These are phyloP conservation scores for Aspergillus hiratsukae DNA, from an alignment of 2,329 filamentous ascomycete genomes.

Conservation along the genomic window DNA sequence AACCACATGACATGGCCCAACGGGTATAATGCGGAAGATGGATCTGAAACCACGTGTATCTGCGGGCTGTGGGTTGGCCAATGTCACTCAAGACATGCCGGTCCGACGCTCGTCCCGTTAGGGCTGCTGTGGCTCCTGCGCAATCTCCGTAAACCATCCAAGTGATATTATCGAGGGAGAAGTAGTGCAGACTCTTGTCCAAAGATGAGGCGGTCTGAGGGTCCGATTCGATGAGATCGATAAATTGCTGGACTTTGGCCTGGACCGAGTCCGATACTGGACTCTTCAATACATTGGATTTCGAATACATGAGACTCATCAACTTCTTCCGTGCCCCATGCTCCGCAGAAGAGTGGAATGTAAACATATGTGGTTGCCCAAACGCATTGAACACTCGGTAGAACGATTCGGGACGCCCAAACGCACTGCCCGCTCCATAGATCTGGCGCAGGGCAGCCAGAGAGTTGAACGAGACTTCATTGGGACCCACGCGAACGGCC, in stretches of 20 bases:
- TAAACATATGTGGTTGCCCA: conserved; percentile 50
- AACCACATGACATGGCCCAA: conserved; percentile 47
- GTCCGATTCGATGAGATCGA: conserved; percentile 39
- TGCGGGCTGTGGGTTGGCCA: conserved; percentile 43
- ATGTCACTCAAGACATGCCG: conserved; percentile 46
- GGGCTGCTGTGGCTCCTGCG: conserved; percentile 44
- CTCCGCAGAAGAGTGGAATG: conserved; percentile 41
- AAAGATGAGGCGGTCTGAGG: too few species aligned
- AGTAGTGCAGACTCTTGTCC: conserved; percentile 47
- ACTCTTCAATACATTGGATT: conserved; percentile 41
- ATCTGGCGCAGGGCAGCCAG: conserved; percentile 49
- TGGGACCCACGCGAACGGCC: conserved; percentile 46
- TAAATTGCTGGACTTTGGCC: conserved; percentile 37
- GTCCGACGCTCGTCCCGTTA: conserved; percentile 35
- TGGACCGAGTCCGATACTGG: conserved; percentile 33
- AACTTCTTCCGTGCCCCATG: conserved; percentile 52
- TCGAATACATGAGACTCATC: conserved; percentile 51
- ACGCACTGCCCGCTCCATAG: conserved; percentile 51
- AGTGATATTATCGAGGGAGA: conserved; percentile 51
- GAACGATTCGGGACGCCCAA: conserved; percentile 48
- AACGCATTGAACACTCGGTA: conserved; percentile 56
- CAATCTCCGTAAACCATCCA: conserved; percentile 47
- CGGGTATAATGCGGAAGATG: conserved; percentile 44
- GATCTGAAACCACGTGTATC: conserved; percentile 48
- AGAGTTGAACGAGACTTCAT: conserved; percentile 44